A percentile compares a stretch with the other conserved stretches of the same genome.
Evolutionary conservation across 1,284 basidiomycete species (phyloP).

Genomic region (Mycena sp.): DNA sequence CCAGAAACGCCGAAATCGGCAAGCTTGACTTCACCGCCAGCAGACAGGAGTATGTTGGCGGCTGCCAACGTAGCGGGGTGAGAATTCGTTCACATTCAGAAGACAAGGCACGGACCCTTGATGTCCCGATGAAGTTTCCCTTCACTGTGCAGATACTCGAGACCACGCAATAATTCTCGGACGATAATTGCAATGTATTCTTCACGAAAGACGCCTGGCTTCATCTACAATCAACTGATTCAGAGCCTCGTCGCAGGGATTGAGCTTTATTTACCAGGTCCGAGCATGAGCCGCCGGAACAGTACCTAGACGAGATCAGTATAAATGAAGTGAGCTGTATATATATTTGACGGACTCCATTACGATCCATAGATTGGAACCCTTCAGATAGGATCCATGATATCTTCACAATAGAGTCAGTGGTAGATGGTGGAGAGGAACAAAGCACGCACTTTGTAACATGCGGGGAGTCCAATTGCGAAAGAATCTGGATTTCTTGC

Average conservation of each 20-base stretch:
- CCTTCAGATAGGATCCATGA: constrained; percentile 95
- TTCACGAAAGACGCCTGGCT: constrained; percentile 96
- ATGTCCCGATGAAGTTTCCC: constrained; percentile 98
- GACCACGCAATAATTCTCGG: constrained; percentile 89
- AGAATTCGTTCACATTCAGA: constrained; percentile 2
- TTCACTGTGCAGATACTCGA: constrained; percentile 96
- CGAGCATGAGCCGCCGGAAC: constrained; percentile 87
- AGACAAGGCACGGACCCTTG: constrained; percentile 72
- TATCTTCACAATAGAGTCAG: constrained; percentile 61
- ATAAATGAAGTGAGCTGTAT: not conserved
- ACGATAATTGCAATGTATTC: constrained; percentile 99
- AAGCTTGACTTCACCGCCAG: constrained; percentile 96
- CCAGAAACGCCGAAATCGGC: constrained; percentile 99
- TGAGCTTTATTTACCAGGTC: constrained; percentile 67
- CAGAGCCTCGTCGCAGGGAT: constrained; percentile 29
- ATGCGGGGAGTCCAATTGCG: constrained; percentile 95
- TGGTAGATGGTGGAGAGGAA: constrained; percentile 31
- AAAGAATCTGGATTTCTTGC: constrained; percentile 98
- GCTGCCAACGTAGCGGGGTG: constrained; percentile 58
- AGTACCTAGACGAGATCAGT: constrained; percentile 63
- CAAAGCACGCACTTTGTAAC: constrained; percentile 84
- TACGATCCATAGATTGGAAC: constrained; percentile 97
- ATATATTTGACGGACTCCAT: constrained; percentile 85
- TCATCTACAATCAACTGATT: constrained; percentile 79
- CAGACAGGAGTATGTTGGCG: constrained; percentile 94